Conservation (phyloP, 75 land plant species). For the Pinus tabuliformis region DNA sequence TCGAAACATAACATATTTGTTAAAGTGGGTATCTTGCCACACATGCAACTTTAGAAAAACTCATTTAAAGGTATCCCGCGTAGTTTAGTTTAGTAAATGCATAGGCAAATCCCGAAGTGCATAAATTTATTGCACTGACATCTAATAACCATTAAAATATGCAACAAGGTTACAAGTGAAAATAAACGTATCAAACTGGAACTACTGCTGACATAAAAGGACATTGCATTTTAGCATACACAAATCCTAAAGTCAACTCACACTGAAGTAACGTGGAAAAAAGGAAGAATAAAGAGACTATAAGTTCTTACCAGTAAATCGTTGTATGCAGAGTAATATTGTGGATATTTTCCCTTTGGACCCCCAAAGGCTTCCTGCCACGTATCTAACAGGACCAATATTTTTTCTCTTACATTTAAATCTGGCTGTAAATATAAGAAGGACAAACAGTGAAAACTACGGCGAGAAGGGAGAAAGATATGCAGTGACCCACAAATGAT, state of each 20-base stretch:
- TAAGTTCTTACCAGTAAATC: constrained; percentile 58
- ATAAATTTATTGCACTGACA: background rate
- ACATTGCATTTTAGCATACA: background rate
- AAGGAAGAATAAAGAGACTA: background rate
- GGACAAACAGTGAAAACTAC: background rate
- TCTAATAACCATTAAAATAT: background rate
- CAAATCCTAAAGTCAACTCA: background rate
- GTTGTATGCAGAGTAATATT: constrained; percentile 71
- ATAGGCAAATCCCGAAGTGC: background rate
- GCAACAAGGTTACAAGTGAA: background rate
- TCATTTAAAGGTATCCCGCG: no score
- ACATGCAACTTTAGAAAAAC: no score
- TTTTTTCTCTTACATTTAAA: constrained; percentile 82
- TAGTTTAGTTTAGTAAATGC: no score
- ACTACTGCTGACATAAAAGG: background rate
- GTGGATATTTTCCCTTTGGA: constrained; percentile 71
- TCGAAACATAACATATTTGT: no score
- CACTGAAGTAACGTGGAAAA: background rate
- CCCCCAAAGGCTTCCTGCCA: constrained; percentile 99
- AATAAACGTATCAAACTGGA: background rate
- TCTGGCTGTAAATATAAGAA: constrained; percentile 70
- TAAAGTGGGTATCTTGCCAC: no score
- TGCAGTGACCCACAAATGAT: background rate
- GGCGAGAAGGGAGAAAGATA: background rate
- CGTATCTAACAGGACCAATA: constrained; percentile 69